Evolutionary conservation across 805 yeast genomes (phyloP), one percentile per base, ranked within the genome.

Genomic region (Schwanniomyces sp.): DNA sequence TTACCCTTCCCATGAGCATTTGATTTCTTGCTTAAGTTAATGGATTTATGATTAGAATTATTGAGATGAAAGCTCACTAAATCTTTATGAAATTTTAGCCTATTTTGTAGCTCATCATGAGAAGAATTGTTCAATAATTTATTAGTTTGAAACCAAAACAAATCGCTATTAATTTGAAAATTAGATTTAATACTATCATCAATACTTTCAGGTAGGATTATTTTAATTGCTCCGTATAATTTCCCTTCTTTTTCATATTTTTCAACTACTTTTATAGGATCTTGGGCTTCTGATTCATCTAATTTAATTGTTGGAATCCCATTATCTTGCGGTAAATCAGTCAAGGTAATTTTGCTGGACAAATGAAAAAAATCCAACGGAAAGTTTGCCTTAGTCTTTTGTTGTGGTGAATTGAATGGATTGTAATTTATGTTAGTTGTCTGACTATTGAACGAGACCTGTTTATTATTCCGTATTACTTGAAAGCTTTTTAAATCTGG

Each of bases 201-300:
- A 10, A 52, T 55, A 25, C 45, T 43, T 2, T 48, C 55, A 0
- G 92, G 91, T 4, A 95, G 85, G 6, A 79, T 70, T 2, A 91
- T 61, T 58, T 91, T 91, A 39, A 90, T 66, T 57, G 94, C 91
- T 0, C 97, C 97, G 61, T 76, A 81, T 26, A 67, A 61, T 28
- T 61, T 65, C 2, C 94, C 96, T 8, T 75, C 56, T 0, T 75
- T 70, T 10, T 67, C 62, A 1, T 81, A 63, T 11, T 79, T 71
- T 18, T 86, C 85, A 14, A 88, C 69, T 53, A 83, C 86, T n/a
- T 62, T 63, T 17, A 85, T 78, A 0, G 96, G 95, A 60, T 86
- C 84, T 9, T 64, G 58, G 50, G 61, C 51, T 17, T 87, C 84
- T 24, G 72, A 74, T 16, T 66, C 67, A 1, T 83, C 67, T 1